Evolutionary conservation across 2,329 filamentous ascomycete genomes (phyloP), one percentile per base, ranked within the genome.

Genomic region (Helicocarpus griseus): DNA sequence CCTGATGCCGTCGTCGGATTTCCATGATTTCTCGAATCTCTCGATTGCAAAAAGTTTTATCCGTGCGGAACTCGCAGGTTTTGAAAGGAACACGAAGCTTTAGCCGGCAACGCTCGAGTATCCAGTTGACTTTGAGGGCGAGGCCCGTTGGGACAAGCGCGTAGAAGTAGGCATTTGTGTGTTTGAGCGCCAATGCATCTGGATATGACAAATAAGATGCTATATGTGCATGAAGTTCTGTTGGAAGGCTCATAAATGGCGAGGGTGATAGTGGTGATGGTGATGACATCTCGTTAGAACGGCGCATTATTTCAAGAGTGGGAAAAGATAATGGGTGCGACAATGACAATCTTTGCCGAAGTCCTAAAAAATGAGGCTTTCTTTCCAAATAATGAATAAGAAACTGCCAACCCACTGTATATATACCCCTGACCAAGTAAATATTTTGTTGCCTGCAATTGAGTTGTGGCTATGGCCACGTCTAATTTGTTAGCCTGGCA

Each of bases 111-210:
- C 84, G 77, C 58, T 84, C 75, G 53, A 87, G 73, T 4, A 87
- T 72, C 85, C 85, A 88, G 52, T 79, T 77, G 11, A 87, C 77
- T 62, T 87, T 86, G 41, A 86, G 71, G 26, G 73, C 65, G 28
- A 87, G 71, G 33, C 81, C 82, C 0, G 84, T 87, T 63, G 83
- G 76, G 54, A 87, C 81, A 1, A 86, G 66, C 45, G 65, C 60
- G 68, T 82, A 83, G 64, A 87, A 83, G 61, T 85, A 74, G 53
- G 76, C 75, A 61, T 70, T 81, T 19, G 78, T 78, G 62, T 87
- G 83, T 61, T 87, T 87, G 14, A 87, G 69, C 0, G 83, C 83
- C 1, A 87, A 74, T 0, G 85, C 84, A 55, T 88, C 84, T 0
- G 85, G 85, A 55, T 87, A 87, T 29, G 77, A 77, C 53, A 87